Base-by-base conservation (phyloP, 495 filamentous ascomycete species). In the Lasiosphaeris hirsuta region DNA sequence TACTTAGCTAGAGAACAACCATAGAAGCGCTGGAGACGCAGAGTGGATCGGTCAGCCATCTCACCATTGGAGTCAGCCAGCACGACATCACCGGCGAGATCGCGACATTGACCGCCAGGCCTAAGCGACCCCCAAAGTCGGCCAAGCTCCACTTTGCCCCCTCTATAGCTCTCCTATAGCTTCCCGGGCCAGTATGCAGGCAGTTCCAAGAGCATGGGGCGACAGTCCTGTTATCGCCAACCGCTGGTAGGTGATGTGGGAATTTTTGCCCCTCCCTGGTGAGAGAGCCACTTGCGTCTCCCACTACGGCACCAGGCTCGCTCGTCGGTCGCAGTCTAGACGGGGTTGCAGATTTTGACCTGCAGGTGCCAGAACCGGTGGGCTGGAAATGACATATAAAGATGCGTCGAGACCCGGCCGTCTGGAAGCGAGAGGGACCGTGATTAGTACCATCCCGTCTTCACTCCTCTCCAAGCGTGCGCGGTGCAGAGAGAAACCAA, bases 71-170 rank as follows among this genome's bases (percentile, higher is more conserved):
- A 9, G n/a, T 17, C 43, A 7, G 38, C 42, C 52, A 64, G 60
- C 48, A 23, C 49, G 48, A 60, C 39, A 60, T 37, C 9, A 10
- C 19, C 45, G 15, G 14, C 45, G 5, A 34, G 35, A 56, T 62
- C 49, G 45, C 60, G 60, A 58, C 55, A 62, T 62, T 8, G 3
- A 19, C 55, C 60, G 48, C 58, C 57, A 57, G 38, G 15, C 46
- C 47, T 15, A 43, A 52, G n/a, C 14, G 14, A 49, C 37, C 17
- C 6, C 15, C 30, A 9, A 7, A 1, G 1, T n/a, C 17, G 15
- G 13, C 51, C n/a, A 52, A 14, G 23, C 23, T 10, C 40, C 40
- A 41, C 38, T 7, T 13, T 14, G 50, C 50, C 50, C 34, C 50
- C 9, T n/a, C 45, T 2, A 7, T 6, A 13, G 45, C 9, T 53